Evolutionary conservation across 768 basidiomycete genomes (phyloP), one percentile per base, ranked within the genome.

Genomic region (Hydnomerulius pinastri): DNA sequence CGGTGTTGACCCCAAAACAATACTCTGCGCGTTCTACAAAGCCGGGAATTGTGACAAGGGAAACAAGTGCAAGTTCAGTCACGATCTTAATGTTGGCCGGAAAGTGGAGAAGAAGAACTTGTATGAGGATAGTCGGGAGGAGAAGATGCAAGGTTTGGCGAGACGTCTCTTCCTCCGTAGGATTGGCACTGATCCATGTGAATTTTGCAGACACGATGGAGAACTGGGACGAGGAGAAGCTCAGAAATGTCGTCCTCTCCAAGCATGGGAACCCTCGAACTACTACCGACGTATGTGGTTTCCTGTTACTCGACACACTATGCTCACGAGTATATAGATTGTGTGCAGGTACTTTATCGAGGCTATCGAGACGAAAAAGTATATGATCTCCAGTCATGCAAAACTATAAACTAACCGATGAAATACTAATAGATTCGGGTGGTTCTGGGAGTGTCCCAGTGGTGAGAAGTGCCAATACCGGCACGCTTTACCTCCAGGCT

Each of bases 281-380:
- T 21, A 88, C 86, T 3, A 98, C 96, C 30, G 96, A 98, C 64
- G 92, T 93, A 60, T 50, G 77, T 67, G 23, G 43, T 33, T 13
- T 33, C 38, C 32, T 43, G 41, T 8, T 20, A n/a, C 29, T 53
- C 20, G 42, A 43, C 41, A 20, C 36, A 20, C 32, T 42, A 27
- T 49, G 28, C 42, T 63, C 36, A 61, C 20, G 18, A 33, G 21
- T 36, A 17, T 55, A 6, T 54, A 96, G 90, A 97, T 99, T 64
- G 96, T 99, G 4, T 99, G 97, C 85, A 98, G 96, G 71, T 84
- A 73, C 74, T 99, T 99, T 65, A 90, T 99, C 60, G 86, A 96
- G 64, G 96, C 97, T 39, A 96, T 99, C 65, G 97, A 99, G 68
- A 75, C 78, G 3, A 83, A 90, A 66, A 94, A 92, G 78, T 90